Conservation (phyloP, 208 protist species). For the Trypanosoma caninum region DNA sequence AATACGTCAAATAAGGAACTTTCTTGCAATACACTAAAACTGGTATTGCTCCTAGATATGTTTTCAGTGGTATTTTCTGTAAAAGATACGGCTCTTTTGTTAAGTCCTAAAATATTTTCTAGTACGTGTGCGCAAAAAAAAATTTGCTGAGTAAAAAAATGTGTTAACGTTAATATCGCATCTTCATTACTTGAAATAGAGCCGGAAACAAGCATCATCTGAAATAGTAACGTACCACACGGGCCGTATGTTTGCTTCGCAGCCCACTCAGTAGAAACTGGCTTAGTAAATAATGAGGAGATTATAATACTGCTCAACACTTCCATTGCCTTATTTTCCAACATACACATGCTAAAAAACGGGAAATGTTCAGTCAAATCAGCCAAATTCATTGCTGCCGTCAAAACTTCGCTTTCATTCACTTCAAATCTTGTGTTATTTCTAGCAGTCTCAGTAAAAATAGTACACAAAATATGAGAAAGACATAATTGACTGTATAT, state of each 20-base stretch:
- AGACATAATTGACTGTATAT: too few species aligned
- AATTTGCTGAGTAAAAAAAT: conserved; percentile 67
- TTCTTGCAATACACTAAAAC: neutral
- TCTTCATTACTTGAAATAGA: conserved; percentile 40
- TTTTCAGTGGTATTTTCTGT: neutral
- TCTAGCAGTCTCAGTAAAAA: too few species aligned
- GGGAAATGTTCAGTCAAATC: too few species aligned
- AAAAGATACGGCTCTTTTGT: too few species aligned
- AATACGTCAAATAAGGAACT: conserved; percentile 45
- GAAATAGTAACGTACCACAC: conserved; percentile 78
- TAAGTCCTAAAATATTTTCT: neutral
- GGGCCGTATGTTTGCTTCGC: conserved; percentile 62
- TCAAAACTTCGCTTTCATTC: too few species aligned
- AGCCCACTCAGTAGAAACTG: conserved; percentile 37
- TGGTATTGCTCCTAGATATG: neutral
- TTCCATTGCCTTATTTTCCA: conserved; percentile 43
- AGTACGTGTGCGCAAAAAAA: conserved; percentile 35
- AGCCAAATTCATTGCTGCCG: too few species aligned
- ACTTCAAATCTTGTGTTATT: too few species aligned
- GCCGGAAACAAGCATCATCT: conserved; percentile 64
- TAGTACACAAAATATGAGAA: too few species aligned
- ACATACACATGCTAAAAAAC: too few species aligned
- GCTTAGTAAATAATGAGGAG: conserved; percentile 51
- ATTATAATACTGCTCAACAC: conserved; percentile 52
- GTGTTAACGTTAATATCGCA: conserved; percentile 43